Evolutionary conservation across 2,329 filamentous ascomycete species (phyloP).

Genomic region (Claviceps spartinae): DNA sequence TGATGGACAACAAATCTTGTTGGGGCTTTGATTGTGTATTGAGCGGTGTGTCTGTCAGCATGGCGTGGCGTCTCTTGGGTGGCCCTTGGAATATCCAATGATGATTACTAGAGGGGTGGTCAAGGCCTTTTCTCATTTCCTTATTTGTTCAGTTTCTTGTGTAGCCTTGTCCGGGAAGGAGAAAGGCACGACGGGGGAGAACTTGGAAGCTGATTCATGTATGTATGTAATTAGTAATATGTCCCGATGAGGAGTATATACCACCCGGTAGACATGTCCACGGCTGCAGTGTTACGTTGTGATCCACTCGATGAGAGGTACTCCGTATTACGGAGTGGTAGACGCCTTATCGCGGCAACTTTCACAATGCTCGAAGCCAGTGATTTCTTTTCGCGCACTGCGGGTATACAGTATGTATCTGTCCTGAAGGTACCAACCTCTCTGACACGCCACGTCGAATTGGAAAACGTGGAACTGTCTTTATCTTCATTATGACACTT

Average conservation of each 20-base stretch:
- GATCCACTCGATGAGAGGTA: not conserved
- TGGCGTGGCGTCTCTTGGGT: conserved; percentile 2
- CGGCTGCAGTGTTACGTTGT: not conserved
- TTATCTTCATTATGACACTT: too few relatives aligned
- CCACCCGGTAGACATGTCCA: not conserved
- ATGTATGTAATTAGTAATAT: not conserved
- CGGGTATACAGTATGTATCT: too few relatives aligned
- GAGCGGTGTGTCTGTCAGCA: not conserved
- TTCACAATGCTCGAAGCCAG: too few relatives aligned
- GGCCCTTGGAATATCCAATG: not conserved
- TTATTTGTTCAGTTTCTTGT: not conserved
- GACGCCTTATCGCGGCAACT: too few relatives aligned
- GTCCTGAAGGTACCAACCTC: too few relatives aligned
- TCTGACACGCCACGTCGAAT: too few relatives aligned
- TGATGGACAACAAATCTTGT: not conserved
- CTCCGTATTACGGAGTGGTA: too few relatives aligned
- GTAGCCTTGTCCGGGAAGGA: too few relatives aligned
- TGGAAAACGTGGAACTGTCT: too few relatives aligned
- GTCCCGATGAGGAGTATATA: not conserved
- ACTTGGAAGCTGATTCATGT: not conserved
- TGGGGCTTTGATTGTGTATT: not conserved
- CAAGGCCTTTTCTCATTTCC: not conserved
- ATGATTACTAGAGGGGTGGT: not conserved
- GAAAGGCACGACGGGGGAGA: not conserved
- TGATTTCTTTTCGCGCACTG: too few relatives aligned